These are phyloP conservation scores for Mimosa bimucronata DNA, from an alignment of 306 rosid genomes.

Conservation along the genomic window DNA sequence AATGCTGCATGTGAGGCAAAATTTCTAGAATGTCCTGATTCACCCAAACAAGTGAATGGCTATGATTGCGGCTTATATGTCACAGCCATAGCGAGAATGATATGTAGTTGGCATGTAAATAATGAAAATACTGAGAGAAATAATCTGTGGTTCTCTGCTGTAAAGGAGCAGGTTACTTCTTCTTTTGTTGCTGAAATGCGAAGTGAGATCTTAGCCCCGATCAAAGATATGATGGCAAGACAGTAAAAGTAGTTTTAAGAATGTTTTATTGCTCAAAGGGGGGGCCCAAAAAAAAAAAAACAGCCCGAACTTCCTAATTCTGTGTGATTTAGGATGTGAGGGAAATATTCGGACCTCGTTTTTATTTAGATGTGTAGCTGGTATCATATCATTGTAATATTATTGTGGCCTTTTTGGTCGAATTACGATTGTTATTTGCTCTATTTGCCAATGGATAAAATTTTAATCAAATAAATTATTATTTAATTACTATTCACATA, in stretches of 20 bases:
- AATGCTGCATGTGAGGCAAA: slow-evolving; percentile 39
- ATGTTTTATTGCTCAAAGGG: not conserved
- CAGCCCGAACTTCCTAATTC: not conserved
- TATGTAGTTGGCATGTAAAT: slow-evolving; percentile 64
- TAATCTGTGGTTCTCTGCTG: slow-evolving; percentile 61
- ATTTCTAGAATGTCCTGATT: slow-evolving; percentile 58
- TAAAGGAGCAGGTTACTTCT: slow-evolving; percentile 68
- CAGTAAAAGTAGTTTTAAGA: slow-evolving; percentile 27
- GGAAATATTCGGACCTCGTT: not conserved
- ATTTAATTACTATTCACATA: not conserved
- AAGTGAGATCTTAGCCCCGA: slow-evolving; percentile 58
- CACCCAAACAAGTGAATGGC: slow-evolving; percentile 75
- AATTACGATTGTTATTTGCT: not conserved
- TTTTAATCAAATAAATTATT: not conserved
- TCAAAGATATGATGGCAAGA: slow-evolving; percentile 65
- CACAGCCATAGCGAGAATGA: slow-evolving; percentile 64
- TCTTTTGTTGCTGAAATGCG: slow-evolving; percentile 61
- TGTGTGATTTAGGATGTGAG: not conserved
- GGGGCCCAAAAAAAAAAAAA: too few relatives aligned
- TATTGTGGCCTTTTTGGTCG: not conserved
- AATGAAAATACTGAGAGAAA: slow-evolving; percentile 35
- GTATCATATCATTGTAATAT: not conserved
- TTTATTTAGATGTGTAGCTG: not conserved
- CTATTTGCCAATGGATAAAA: not conserved
- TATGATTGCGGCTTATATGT: slow-evolving; percentile 90